Base-by-base conservation (phyloP, 805 yeast species). In the Monosporozyma aerobia region DNA sequence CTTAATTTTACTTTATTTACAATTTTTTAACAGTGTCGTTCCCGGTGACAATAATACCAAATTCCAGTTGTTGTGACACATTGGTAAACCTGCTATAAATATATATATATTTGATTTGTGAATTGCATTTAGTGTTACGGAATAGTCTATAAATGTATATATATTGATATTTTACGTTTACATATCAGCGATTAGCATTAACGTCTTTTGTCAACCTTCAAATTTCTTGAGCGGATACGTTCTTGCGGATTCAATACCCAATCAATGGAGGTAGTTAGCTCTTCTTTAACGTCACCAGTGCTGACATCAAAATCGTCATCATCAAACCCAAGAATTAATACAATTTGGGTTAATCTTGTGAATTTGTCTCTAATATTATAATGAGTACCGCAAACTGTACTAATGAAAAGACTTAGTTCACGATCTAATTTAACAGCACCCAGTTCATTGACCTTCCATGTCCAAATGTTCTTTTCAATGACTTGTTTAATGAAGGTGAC, bases 191-290 rank as follows among this genome's bases (percentile, higher is more conserved):
- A 27, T 27, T 27, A 27, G 29, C 5, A 6, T 35, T 35, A 63
- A 40, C 52, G 63, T 47, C 64, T 59, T 43, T 54, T 62, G 45
- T 67, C 70, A 2, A 83, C 73, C 61, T 90, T 74, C 53, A 82
- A 72, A 10, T 72, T 65, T 59, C 90, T 75, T 11, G 85, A 82
- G 53, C 75, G 77, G 48, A 76, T 77, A 57, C 94, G 75, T 60
- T 90, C 97, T 44, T 77, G 79, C 3, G 89, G 88, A 9, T 88
- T 82, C 56, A 90, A 71, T 1, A 83, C 83, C 96, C 97, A 90
- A 40, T 76, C 77, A 52, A 76, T 71, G 2, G 70, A 57, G 23
- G 51, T 57, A 22, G 69, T 72, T 46, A 77, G 72, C 48, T 75
- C 78, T 19, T 76, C 77, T 44, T 66, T 68, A 30, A 69, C 51